Conservation (phyloP, 1,139 yeast genomes). For the Pichia sp. region DNA sequence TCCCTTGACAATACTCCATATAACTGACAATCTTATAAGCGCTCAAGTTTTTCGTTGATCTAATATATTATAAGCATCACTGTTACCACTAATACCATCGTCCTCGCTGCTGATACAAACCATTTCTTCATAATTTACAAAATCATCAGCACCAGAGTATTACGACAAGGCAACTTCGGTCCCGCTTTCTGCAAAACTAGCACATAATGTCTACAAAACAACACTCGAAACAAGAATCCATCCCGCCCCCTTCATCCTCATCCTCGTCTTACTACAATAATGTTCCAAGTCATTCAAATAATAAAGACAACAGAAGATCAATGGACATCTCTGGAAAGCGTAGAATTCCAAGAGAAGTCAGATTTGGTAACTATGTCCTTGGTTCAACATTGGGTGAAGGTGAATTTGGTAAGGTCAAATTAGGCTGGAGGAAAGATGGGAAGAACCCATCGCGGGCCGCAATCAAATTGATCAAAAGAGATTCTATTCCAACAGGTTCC, state of each 20-base stretch:
- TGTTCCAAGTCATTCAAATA: background rate
- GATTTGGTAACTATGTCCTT: conserved; percentile 82
- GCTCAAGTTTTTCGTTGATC: background rate
- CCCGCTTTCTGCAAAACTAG: too few species aligned
- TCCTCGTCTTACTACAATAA: background rate
- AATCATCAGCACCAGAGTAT: too few species aligned
- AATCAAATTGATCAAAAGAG: conserved; percentile 83
- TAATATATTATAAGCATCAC: too few species aligned
- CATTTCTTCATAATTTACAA: too few species aligned
- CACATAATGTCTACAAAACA: background rate
- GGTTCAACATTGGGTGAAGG: conserved; percentile 98
- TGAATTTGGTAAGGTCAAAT: conserved; percentile 93
- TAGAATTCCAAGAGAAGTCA: conserved; percentile 48
- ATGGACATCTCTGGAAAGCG: conserved; percentile 8
- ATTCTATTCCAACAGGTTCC: conserved; percentile 75
- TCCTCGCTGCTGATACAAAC: background rate
- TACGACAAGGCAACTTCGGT: too few species aligned
- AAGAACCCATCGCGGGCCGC: conserved; percentile 82
- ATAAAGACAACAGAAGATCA: conserved; percentile 7
- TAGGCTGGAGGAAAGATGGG: conserved; percentile 93
- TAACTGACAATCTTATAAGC: background rate
- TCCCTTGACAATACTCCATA: background rate
- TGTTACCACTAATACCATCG: too few species aligned
- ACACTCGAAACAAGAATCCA: background rate
- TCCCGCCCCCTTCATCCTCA: background rate